Evolutionary conservation across 306 rosid genomes (phyloP).

Genomic region (Inga laurina): DNA sequence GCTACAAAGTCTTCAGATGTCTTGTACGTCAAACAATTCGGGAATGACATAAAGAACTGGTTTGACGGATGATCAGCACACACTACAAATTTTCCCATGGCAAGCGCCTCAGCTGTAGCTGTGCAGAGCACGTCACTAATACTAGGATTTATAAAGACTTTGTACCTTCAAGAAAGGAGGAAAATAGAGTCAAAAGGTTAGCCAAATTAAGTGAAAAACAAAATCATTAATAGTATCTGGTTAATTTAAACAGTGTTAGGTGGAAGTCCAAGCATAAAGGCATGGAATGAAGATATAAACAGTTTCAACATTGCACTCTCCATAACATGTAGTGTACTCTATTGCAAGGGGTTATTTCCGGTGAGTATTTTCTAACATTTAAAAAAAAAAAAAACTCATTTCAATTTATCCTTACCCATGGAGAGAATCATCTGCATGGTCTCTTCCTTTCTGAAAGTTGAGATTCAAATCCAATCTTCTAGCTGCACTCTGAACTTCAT

Average conservation of each 20-base stretch:
- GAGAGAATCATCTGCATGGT: conserved; percentile 92
- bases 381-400: neutral
- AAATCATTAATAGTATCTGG: neutral
- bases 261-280: conserved; percentile 7
- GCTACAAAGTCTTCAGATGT: conserved; percentile 84
- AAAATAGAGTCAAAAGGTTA: conserved; percentile 20
- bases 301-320: conserved; percentile 25
- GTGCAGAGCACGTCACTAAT: conserved; percentile 95
- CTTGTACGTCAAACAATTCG: conserved; percentile 86
- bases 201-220: conserved; percentile 21
- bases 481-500: conserved; percentile 86
- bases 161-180: conserved; percentile 70
- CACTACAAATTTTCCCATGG: conserved; percentile 96
- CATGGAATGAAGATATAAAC: neutral
- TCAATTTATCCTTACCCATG: conserved; percentile 69
- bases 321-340: neutral
- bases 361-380: conserved; percentile 10
- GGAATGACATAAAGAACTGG: conserved; percentile 86
- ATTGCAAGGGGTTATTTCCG: neutral
- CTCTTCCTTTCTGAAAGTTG: conserved; percentile 92
- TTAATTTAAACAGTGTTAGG: neutral
- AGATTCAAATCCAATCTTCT: conserved; percentile 79
- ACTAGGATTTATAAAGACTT: conserved; percentile 95
- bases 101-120: conserved; percentile 98
- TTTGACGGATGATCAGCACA: conserved; percentile 98